These are phyloP conservation scores for Suillus ampliporus DNA, from an alignment of 768 basidiomycete species.

Conservation along the genomic window DNA sequence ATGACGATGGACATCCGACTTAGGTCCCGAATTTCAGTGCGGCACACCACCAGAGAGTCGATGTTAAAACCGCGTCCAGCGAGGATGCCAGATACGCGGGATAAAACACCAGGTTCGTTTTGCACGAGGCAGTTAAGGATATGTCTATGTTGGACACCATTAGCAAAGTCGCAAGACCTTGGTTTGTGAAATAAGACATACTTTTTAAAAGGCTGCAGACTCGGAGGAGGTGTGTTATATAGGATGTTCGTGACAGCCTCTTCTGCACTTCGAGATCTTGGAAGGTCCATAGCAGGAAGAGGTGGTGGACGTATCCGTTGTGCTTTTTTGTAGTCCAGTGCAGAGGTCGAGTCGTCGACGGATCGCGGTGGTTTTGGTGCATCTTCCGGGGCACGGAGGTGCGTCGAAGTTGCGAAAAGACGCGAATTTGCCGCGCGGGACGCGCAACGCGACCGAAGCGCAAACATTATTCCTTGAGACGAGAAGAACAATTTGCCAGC, in stretches of 20 bases:
- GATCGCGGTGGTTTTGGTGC: slow-evolving; percentile 76
- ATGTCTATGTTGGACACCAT: slow-evolving; percentile 60
- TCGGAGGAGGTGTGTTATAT: slow-evolving; percentile 94
- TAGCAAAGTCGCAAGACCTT: slow-evolving; percentile 11
- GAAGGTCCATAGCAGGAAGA: slow-evolving; percentile 85
- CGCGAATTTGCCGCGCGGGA: slow-evolving; percentile 24
- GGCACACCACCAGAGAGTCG: slow-evolving; percentile 97
- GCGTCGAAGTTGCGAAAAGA: slow-evolving; percentile 25
- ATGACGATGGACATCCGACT: slow-evolving; percentile 98
- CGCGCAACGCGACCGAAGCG: slow-evolving; percentile 26
- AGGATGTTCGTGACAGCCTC: slow-evolving; percentile 98
- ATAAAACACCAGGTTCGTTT: slow-evolving; percentile 99
- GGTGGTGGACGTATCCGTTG: slow-evolving; percentile 81
- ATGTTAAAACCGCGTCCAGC: slow-evolving; percentile 98
- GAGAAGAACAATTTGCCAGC: background rate
- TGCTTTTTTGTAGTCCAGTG: slow-evolving; percentile 86
- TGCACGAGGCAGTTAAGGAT: slow-evolving; percentile 97
- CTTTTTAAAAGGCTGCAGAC: slow-evolving; percentile 92
- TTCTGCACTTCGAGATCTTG: slow-evolving; percentile 83
- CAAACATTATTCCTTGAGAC: slow-evolving; percentile 13
- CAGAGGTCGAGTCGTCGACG: slow-evolving; percentile 93
- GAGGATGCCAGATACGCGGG: slow-evolving; percentile 95
- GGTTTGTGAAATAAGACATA: slow-evolving; percentile 31
- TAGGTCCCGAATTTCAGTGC: slow-evolving; percentile 95
- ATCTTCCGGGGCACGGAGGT: slow-evolving; percentile 23